Percentiles rank a stretch among this genome's conserved stretches.
These are phyloP conservation scores for Russula ochroleuca DNA, from an alignment of 768 basidiomycete genomes.

Conservation along the genomic window DNA sequence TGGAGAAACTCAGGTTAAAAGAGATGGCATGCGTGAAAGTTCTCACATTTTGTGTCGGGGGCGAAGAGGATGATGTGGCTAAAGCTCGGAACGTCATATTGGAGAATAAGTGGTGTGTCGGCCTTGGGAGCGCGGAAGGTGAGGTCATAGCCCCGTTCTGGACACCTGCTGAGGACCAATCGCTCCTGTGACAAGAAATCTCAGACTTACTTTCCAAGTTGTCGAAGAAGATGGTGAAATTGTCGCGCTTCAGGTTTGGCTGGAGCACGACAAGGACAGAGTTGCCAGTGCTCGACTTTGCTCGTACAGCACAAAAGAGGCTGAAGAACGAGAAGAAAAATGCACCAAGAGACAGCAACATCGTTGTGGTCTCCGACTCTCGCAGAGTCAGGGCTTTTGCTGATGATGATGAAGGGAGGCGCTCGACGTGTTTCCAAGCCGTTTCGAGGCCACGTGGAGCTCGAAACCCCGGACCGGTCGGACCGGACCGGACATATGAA, in stretches of 20 bases:
- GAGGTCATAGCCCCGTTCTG: conserved; percentile 79
- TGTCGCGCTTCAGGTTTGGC: conserved; percentile 53
- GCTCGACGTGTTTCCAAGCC: background rate
- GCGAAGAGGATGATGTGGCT: conserved; percentile 85
- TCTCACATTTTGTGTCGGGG: conserved; percentile 79
- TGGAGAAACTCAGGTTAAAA: conserved; percentile 32
- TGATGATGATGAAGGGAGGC: background rate
- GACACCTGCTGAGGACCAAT: conserved; percentile 5
- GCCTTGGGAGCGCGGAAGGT: conserved; percentile 85
- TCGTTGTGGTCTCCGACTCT: conserved; percentile 9
- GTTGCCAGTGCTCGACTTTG: conserved; percentile 76
- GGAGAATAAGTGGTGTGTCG: conserved; percentile 56
- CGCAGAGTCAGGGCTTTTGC: background rate
- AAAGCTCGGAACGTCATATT: conserved; percentile 71
- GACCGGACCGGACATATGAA: background rate
- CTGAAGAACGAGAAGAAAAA: conserved; percentile 34
- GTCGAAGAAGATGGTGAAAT: conserved; percentile 81
- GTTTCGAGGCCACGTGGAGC: background rate
- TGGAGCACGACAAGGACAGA: conserved; percentile 85
- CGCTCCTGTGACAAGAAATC: background rate
- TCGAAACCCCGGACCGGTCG: background rate
- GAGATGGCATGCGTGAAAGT: background rate
- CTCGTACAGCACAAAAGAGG: conserved; percentile 34
- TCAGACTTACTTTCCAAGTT: conserved; percentile 60
- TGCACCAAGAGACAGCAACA: conserved; percentile 32